Base-by-base conservation (phyloP, 1,284 basidiomycete genomes). In the Ustilago bromivora region DNA sequence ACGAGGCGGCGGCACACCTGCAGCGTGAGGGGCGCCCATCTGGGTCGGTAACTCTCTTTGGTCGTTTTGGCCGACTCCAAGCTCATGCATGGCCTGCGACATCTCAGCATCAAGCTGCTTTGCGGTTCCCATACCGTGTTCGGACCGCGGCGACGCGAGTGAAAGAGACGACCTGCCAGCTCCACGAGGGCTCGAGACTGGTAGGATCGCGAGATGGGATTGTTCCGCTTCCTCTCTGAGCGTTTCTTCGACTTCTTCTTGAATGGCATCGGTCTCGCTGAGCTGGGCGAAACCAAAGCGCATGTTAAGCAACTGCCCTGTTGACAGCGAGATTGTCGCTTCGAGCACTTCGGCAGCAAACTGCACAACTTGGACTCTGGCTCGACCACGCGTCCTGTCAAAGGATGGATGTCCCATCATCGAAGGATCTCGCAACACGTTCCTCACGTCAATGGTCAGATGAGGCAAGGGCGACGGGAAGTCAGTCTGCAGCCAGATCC, bases 391-490 rank as follows among this genome's bases (percentile, higher is more conserved):
- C 8, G 65, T 61, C 34, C 81, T 61, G 23, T 77, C 76, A 34
- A 83, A 79, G 3, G 71, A 71, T 0, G 82, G 78, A 52, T 75
- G 70, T 0, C 80, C 76, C n/a, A 56, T 38, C 66, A 75, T 71
- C 15, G 61, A 57, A 11, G 71, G 64, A 43, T 69, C 63, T n/a
- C 64, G 52, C 52, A 84, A 57, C 3, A 79, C 57, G 11, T 49
- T 46, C 9, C 70, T 76, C 8, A 71, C 57, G 6, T 66, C 60
- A 49, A 84, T 75, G 10, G 83, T 82, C n/a, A 85, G 74, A 23
- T 84, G 78, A 32, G 81, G 73, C 28, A 85, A 71, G 36, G 82
- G 77, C 43, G 67, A 70, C 2, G 83, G 83, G 38, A 85, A 85
- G 17, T 78, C 62, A 15, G 61, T 58, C 36, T 76, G 43, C 53